phyloP scores from a whole-genome alignment of 1,284 basidiomycete species.

The Melampsora occidentalis region DNA sequence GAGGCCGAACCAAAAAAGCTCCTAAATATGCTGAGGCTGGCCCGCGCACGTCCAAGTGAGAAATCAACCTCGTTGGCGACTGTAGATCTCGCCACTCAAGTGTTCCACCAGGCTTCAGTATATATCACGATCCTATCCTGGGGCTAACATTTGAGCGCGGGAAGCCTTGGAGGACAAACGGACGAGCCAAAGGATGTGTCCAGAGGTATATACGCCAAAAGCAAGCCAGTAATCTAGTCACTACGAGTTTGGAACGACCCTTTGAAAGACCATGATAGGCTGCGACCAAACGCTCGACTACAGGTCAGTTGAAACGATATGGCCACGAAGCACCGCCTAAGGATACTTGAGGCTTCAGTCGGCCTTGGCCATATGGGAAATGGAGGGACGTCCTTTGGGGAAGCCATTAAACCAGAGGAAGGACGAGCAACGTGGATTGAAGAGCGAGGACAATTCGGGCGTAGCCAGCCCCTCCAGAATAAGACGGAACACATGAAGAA shows the following conservation, averaged over 20 bases:
- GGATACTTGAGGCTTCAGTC: conserved; percentile 12
- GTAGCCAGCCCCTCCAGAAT: conserved; percentile 15
- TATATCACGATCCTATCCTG: too few species aligned
- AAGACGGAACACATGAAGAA: conserved; percentile 4
- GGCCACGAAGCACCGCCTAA: background rate
- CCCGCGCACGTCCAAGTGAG: too few species aligned
- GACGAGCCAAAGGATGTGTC: too few species aligned
- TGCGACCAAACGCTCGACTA: background rate
- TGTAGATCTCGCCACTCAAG: too few species aligned
- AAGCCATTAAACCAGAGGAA: background rate
- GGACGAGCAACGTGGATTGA: background rate
- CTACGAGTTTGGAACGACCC: background rate
- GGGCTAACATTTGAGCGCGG: too few species aligned
- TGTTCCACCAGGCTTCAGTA: too few species aligned
- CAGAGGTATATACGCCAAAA: too few species aligned
- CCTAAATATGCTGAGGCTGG: too few species aligned
- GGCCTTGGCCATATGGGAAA: background rate
- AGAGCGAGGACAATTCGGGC: background rate
- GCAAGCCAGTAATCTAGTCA: background rate
- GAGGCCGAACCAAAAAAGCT: too few species aligned
- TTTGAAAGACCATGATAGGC: background rate
- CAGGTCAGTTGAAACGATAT: background rate
- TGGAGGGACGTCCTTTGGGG: background rate
- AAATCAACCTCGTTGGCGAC: too few species aligned
- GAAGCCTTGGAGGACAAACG: too few species aligned